These are phyloP conservation scores for Akanthomyces uredinophilus DNA, from an alignment of 2,329 filamentous ascomycete species.

Conservation along the genomic window DNA sequence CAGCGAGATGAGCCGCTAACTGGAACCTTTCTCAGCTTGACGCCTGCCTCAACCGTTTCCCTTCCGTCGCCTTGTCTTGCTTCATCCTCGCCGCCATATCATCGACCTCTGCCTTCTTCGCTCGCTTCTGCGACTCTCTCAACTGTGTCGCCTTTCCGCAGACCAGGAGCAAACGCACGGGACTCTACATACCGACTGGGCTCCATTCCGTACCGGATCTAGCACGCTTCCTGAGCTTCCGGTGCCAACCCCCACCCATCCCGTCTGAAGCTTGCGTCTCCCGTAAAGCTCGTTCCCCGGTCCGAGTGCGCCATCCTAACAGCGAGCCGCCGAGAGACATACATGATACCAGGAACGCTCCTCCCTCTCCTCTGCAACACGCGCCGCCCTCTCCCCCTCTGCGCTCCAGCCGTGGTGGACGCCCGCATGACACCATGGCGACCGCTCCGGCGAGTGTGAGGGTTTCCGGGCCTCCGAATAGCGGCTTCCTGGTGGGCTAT, in stretches of 20 bases:
- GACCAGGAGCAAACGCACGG: not conserved
- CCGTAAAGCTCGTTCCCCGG: not conserved
- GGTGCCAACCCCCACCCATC: not conserved
- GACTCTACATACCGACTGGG: not conserved
- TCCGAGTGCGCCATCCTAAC: not conserved
- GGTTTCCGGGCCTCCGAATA: conserved; percentile 95
- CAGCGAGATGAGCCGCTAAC: not conserved
- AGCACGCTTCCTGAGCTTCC: conserved; percentile 3
- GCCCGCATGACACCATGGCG: conserved; percentile 49
- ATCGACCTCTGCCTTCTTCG: not conserved
- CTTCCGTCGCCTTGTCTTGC: not conserved
- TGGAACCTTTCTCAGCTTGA: conserved; percentile 5
- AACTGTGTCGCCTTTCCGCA: not conserved
- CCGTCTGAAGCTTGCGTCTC: conserved; percentile 1
- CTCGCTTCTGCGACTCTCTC: not conserved
- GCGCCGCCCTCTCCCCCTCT: not conserved
- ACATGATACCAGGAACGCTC: not conserved
- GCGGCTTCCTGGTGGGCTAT: conserved; percentile 93
- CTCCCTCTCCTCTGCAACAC: not conserved
- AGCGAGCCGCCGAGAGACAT: not conserved
- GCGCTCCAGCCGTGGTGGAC: conserved; percentile 38
- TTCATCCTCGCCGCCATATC: not conserved
- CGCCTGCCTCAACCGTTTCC: not conserved
- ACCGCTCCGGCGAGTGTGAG: conserved; percentile 58
- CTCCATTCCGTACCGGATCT: not conserved